Conservation (phyloP, 345 rosid genomes). For the Firmiana major region DNA sequence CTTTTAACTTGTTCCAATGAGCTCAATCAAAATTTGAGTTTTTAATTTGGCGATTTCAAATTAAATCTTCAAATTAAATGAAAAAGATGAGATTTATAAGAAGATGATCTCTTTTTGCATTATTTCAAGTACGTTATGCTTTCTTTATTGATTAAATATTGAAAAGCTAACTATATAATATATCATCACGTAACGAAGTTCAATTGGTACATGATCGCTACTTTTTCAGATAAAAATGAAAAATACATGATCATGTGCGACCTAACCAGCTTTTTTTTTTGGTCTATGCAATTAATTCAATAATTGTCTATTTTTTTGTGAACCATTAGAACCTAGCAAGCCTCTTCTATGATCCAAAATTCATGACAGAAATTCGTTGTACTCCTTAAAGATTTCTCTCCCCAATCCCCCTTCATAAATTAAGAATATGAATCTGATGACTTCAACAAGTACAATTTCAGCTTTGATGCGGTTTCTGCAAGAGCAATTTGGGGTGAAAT, state of each 20-base stretch:
- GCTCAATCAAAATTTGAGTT: too few relatives aligned
- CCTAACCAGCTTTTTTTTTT: neutral
- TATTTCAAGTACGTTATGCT: too few relatives aligned
- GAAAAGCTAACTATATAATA: too few relatives aligned
- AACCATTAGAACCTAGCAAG: neutral
- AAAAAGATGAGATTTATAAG: neutral
- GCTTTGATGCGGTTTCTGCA: neutral
- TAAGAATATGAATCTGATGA: slow-evolving; percentile 7
- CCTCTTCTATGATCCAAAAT: neutral
- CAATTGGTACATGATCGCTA: neutral
- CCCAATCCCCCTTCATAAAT: neutral
- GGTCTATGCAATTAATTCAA: neutral
- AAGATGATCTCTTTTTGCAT: neutral
- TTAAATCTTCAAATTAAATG: too few relatives aligned
- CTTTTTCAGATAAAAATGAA: too few relatives aligned
- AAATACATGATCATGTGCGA: neutral
- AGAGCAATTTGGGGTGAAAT: neutral
- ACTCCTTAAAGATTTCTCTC: neutral
- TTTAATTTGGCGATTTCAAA: too few relatives aligned
- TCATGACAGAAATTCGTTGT: neutral
- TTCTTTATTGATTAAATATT: neutral
- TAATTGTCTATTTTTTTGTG: neutral
- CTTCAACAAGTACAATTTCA: neutral
- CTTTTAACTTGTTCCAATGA: too few relatives aligned
- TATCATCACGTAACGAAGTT: too few relatives aligned